Percentiles rank a stretch among this genome's conserved stretches.
phyloP scores from a whole-genome alignment of 148 eudicot species.

The Chenopodium suecicum region DNA sequence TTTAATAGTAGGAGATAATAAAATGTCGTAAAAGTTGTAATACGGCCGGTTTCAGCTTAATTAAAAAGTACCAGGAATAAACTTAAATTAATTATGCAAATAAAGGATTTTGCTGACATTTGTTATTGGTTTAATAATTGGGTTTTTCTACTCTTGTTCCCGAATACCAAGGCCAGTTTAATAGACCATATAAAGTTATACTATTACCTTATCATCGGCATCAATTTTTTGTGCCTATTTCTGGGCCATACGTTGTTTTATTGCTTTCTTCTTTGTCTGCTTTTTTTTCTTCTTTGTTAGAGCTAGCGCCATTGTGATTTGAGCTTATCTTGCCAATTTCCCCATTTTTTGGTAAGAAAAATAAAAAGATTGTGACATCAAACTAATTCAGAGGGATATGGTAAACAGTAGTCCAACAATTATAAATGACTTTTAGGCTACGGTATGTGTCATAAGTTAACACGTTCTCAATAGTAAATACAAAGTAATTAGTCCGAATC shows the following conservation, averaged over 20 bases:
- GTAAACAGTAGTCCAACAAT: too few species aligned
- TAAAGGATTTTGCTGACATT: not conserved
- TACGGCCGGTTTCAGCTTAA: not conserved
- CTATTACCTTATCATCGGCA: not conserved
- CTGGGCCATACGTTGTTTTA: not conserved
- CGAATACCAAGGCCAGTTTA: not conserved
- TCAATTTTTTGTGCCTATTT: not conserved
- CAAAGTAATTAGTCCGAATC: too few species aligned
- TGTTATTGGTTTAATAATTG: not conserved
- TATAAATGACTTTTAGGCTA: too few species aligned
- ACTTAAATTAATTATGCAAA: not conserved
- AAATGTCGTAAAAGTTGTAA: too few species aligned
- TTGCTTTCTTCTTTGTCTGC: not conserved
- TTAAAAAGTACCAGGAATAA: not conserved
- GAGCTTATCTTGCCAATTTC: too few species aligned
- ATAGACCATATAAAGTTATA: not conserved
- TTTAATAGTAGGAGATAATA: too few species aligned
- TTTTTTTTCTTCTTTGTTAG: not conserved
- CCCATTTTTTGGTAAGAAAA: not conserved
- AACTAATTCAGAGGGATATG: too few species aligned
- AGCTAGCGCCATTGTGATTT: not conserved
- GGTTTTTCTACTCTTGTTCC: not conserved
- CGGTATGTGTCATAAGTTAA: too few species aligned
- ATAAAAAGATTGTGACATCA: too few species aligned
- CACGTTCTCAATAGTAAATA: too few species aligned